phyloP scores from a whole-genome alignment of 2,329 filamentous ascomycete species.

The Nemania sp. region DNA sequence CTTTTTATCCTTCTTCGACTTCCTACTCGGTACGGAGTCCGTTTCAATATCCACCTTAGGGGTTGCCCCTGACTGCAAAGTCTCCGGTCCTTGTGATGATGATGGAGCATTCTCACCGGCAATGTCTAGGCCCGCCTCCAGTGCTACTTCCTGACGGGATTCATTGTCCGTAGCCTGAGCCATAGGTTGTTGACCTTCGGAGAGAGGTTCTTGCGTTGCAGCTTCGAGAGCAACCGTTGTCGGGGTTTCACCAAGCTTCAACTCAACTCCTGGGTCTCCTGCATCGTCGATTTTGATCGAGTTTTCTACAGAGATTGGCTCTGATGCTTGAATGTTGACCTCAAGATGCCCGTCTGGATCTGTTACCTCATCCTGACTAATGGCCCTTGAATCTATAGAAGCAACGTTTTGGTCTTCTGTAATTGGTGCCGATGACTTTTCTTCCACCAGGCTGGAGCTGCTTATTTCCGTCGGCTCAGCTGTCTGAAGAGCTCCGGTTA shows the following conservation, averaged over 20 bases:
- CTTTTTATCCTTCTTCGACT: conserved; percentile 47
- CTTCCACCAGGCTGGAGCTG: not conserved
- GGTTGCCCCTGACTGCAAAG: conserved; percentile 23
- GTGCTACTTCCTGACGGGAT: conserved; percentile 4
- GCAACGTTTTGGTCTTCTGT: not conserved
- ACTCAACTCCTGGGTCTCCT: not conserved
- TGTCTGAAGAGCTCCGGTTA: not conserved
- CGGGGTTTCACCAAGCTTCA: not conserved
- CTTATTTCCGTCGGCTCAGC: not conserved
- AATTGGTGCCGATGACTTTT: not conserved
- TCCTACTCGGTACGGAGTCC: conserved; percentile 38
- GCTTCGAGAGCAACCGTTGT: not conserved
- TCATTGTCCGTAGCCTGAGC: conserved; percentile 6
- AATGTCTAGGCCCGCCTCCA: not conserved
- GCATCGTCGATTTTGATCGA: not conserved
- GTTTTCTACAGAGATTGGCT: not conserved
- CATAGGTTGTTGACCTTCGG: conserved; percentile 19
- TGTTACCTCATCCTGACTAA: conserved; percentile 2
- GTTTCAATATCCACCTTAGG: conserved; percentile 27
- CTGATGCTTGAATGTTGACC: not conserved
- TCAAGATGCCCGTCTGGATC: not conserved
- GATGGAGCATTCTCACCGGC: not conserved
- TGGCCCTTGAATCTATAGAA: not conserved
- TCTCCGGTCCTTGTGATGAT: conserved; percentile 5
- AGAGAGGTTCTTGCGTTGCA: not conserved